Base-by-base conservation (phyloP, 2,329 filamentous ascomycete genomes). In the Zopfia rhizophila region DNA sequence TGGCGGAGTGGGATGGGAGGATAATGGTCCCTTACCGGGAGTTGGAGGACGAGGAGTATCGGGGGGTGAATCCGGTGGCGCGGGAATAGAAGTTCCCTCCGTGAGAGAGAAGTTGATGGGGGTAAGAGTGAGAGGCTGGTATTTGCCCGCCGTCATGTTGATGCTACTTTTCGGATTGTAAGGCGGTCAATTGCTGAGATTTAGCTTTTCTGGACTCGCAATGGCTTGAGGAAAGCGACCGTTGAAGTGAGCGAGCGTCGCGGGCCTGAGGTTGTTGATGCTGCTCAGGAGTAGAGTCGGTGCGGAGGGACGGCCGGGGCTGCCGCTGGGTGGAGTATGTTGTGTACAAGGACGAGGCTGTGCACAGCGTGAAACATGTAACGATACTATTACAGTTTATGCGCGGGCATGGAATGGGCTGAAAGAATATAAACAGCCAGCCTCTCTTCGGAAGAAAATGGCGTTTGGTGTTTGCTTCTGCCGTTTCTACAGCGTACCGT, bases 41-140 rank as follows among this genome's bases (percentile, higher is more conserved):
- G 70, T 72, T 7, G 70, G 70, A 13, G 68, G 69, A 22, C 70
- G 69, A 17, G 69, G 68, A 10, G 66, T 64, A 12, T 67, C 60
- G 39, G 70, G 70, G 32, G 72, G 72, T 29, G 70, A 70, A 49
- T 72, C 70, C 46, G 53, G 69, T 33, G 72, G 72, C 22, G 72
- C 69, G 25, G 71, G 72, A 53, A 74, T 74, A 41, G 66, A 63
- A 36, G 72, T 74, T 46, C 72, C 72, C 31, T 72, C 71, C 24
- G 72, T 74, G 42, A 74, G 66, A 32, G 71, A 73, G 64, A 73
- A 72, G 55, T 72, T 67, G 61, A 74, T 66, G 38, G 71, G 70
- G 24, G 60, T 57, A 22, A 72, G 58, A 36, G 68, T 69, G 44
- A 70, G 58, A 44, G 68, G 68, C 55, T 69, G 64, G 60, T 65